Conservation (phyloP, 768 basidiomycete genomes). For the Tubosaeta sp. region DNA sequence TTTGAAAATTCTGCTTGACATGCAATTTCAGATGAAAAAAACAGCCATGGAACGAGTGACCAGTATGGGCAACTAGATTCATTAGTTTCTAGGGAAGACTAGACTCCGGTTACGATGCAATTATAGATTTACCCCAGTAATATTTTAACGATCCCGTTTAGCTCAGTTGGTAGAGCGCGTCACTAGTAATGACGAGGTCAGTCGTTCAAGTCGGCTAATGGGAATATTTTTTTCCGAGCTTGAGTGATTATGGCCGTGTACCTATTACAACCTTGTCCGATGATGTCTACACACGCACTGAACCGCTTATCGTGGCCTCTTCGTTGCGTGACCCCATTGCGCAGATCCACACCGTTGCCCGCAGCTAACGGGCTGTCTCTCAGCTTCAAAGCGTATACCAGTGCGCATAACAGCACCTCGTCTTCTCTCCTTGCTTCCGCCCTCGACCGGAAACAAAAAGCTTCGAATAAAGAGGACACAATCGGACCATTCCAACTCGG, state of each 20-base stretch:
- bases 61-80: slow-evolving; percentile 16
- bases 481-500: slow-evolving; percentile 81
- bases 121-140: not conserved
- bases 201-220: slow-evolving; percentile 61
- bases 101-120: not conserved
- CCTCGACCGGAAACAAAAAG: slow-evolving; percentile 54
- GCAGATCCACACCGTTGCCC: not conserved
- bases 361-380: not conserved
- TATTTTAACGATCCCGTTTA: slow-evolving; percentile 27
- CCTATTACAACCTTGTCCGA: not conserved
- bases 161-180: slow-evolving; percentile 57
- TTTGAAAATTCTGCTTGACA: not conserved
- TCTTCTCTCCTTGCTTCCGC: slow-evolving; percentile 60
- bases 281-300: slow-evolving; percentile 12
- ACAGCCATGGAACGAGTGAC: slow-evolving; percentile 21
- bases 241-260: not conserved
- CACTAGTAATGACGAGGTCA: slow-evolving; percentile 70
- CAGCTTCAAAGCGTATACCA: slow-evolving; percentile 40
- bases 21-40: slow-evolving; percentile 26
- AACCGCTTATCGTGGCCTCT: slow-evolving; percentile 6
- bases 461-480: slow-evolving; percentile 46
- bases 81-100: not conserved
- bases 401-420: slow-evolving; percentile 38
- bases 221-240: slow-evolving; percentile 21
- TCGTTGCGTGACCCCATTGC: slow-evolving; percentile 1